phyloP scores from a whole-genome alignment of 1,284 basidiomycete species.

The Caloboletus firmus region DNA sequence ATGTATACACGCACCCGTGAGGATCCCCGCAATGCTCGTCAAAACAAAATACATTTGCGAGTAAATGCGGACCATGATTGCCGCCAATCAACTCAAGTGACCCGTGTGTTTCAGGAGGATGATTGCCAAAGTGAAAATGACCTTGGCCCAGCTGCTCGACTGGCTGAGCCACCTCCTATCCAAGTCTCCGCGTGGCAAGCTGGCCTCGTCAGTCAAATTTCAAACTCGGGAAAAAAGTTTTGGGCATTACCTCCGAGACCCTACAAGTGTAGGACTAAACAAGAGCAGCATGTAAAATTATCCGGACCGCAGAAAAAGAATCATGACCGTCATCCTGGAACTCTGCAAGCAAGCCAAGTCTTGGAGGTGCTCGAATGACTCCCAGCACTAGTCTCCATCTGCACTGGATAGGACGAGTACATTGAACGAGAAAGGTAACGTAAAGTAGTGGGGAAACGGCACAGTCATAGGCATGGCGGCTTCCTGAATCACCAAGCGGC shows the following conservation, averaged over 20 bases:
- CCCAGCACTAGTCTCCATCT: neutral
- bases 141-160: neutral
- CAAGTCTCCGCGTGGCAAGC: neutral
- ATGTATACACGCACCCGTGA: slow-evolving; percentile 11
- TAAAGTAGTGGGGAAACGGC: neutral
- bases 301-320: neutral
- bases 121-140: neutral
- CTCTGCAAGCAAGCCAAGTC: neutral
- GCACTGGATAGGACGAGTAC: too few relatives aligned
- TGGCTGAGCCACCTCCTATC: slow-evolving; percentile 11
- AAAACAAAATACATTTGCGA: slow-evolving; percentile 14
- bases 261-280: neutral
- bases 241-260: too few relatives aligned
- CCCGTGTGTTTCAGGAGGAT: neutral
- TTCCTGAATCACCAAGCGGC: neutral
- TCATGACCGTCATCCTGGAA: neutral
- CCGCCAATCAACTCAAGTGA: neutral
- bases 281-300: neutral
- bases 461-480: too few relatives aligned
- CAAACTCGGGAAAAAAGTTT: neutral
- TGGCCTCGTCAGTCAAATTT: neutral
- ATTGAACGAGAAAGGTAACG: neutral
- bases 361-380: neutral
- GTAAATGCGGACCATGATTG: slow-evolving; percentile 9
- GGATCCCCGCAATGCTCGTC: slow-evolving; percentile 9